phyloP scores from a whole-genome alignment of 2,329 filamentous ascomycete genomes.

The Intubia oerlemansii region DNA sequence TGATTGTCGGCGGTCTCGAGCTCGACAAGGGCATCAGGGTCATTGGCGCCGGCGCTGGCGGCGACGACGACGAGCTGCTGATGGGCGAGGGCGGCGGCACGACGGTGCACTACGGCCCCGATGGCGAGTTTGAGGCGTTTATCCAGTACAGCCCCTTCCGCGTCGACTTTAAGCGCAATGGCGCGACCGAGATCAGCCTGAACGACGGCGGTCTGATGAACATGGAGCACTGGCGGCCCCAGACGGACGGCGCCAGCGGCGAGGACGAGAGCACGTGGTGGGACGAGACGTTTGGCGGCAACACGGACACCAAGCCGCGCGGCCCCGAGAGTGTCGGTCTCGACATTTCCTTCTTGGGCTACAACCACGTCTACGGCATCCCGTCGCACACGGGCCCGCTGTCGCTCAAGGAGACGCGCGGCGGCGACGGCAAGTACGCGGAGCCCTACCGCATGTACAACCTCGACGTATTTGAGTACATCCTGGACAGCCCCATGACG shows the following conservation, averaged over 20 bases:
- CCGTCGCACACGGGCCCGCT: slow-evolving; percentile 80
- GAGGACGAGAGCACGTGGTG: slow-evolving; percentile 70
- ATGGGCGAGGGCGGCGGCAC: slow-evolving; percentile 56
- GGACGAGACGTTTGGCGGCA: slow-evolving; percentile 91
- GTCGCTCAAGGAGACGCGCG: slow-evolving; percentile 76
- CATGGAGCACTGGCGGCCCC: slow-evolving; percentile 84
- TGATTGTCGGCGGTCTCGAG: slow-evolving; percentile 61
- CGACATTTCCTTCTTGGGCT: slow-evolving; percentile 82
- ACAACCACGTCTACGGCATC: slow-evolving; percentile 83
- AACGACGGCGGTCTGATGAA: slow-evolving; percentile 85
- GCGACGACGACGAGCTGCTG: slow-evolving; percentile 43
- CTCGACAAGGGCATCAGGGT: slow-evolving; percentile 37
- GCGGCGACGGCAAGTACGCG: slow-evolving; percentile 62
- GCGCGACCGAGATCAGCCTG: slow-evolving; percentile 61
- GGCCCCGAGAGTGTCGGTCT: slow-evolving; percentile 82
- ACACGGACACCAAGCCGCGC: slow-evolving; percentile 85
- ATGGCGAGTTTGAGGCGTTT: slow-evolving; percentile 56
- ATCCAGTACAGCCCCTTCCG: slow-evolving; percentile 68
- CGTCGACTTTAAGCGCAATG: slow-evolving; percentile 72
- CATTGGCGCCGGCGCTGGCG: slow-evolving; percentile 50
- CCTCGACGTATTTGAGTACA: slow-evolving; percentile 92
- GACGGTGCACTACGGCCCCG: slow-evolving; percentile 53
- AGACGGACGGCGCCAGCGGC: slow-evolving; percentile 48
- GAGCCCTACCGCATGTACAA: slow-evolving; percentile 95
- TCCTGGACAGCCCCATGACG: slow-evolving; percentile 94